Evolutionary conservation across 306 rosid genomes (phyloP), one percentile per base, ranked within the genome.

Genomic region (Quercus agrifolia): DNA sequence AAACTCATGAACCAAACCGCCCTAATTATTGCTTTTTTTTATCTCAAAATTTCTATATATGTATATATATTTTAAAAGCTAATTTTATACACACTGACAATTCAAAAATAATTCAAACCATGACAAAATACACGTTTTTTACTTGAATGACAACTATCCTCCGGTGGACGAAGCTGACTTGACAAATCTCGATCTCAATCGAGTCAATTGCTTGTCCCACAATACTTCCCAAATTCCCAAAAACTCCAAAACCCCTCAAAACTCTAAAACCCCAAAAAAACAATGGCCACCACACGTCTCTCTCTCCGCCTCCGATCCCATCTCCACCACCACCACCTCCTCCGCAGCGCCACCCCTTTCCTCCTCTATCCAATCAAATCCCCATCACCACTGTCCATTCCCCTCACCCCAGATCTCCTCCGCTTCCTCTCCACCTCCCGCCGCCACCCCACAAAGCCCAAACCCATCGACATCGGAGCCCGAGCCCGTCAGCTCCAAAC

Each of bases 401-500:
- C 74, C 61, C 52, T 77, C 46, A 28, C 84, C 68, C 78, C 80
- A 27, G 33, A 35, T 28, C 31, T 82, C 61, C 81, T 79, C 72
- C 93, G 96, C 1, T 83, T 91, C 77, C 82, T 94, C 80, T 94
- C 97, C 25, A 91, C 97, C 0, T 75, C 83, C 11, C 91, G 99
- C 1, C 89, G 95, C 44, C 63, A 63, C 27, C 87, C 87, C 5
- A 69, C 75, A 54, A 89, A 97, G 17, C 55, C 91, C 2, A 91
- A 88, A 23, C 1, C 86, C 0, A 80, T 90, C 0, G 97, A 92
- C 85, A 92, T 94, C 73, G 95, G 91, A 5, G 90, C 90, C 2
- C 97, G 97, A 18, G 97, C 99, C 21, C 86, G 97, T 18, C 99
- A 94, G 73, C 93, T 92, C 56, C 99, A 94, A 84, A 81, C 83